Evolutionary conservation across 2,329 filamentous ascomycete species (phyloP), one percentile per base, ranked within the genome.

Genomic region (Colletotrichum theobromicola): DNA sequence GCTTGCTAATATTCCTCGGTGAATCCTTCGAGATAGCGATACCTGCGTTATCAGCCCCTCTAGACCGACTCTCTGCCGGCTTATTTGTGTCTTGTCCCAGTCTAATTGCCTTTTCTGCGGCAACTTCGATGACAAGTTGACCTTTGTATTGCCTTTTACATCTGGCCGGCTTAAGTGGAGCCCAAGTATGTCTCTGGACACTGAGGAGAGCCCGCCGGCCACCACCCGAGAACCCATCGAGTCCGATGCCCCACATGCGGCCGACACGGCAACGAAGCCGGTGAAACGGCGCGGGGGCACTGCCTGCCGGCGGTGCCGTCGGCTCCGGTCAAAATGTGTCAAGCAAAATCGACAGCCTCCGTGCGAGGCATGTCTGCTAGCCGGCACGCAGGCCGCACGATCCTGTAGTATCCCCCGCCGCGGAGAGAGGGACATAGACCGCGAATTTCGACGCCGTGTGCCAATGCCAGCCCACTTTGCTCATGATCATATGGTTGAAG

Each of bases 291-390:
- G 78, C 28, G 76, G 77, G 34, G 74, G 76, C 7, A 74, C 77
- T 15, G 78, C 78, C 34, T 80, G 77, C 72, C 75, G 78, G n/a
- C 78, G 78, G n/a, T 80, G 78, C 70, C 77, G 78, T n/a, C 76
- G 78, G 18, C 68, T 77, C 2, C 75, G 78, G 8, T 76, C 77
- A 9, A 80, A 77, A 70, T 80, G 78, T 5, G 42, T 50, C 42
- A 50, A 50, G 42, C n/a, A 50, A 21, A 50, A 50, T 12, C 42
- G 42, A 2, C n/a, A 50, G 42, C 42, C 42, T 21, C 42, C 42
- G 42, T 50, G 42, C 7, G 42, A 50, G 4, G n/a, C 42, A 50
- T 50, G 42, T 21, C 3, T 50, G 12, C n/a, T 50, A 6, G 42
- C 42, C 7, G 42, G 42, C 12, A 21, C 42, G 13, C 42, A 50